These are phyloP conservation scores for Cutaneotrichosporon sp. DNA, from an alignment of 1,284 basidiomycete genomes.

Conservation along the genomic window DNA sequence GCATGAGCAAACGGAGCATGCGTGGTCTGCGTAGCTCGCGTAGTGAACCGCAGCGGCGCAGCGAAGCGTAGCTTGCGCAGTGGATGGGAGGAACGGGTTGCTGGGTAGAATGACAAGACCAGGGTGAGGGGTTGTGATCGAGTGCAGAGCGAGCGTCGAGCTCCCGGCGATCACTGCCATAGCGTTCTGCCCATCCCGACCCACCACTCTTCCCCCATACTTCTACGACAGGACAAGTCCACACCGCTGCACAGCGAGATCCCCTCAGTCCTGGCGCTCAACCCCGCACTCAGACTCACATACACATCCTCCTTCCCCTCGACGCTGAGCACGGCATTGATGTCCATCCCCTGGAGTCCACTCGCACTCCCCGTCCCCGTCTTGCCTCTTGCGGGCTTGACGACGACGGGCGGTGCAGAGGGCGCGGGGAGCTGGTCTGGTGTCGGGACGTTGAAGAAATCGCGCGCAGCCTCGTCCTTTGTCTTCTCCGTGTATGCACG, in stretches of 20 bases:
- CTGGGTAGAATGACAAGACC: too few relatives aligned
- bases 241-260: too few relatives aligned
- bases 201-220: too few relatives aligned
- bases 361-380: conserved; percentile 14
- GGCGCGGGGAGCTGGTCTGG: conserved; percentile 41
- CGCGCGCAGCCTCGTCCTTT: conserved; percentile 74
- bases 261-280: too few relatives aligned
- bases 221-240: too few relatives aligned
- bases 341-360: conserved; percentile 66
- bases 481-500: conserved; percentile 87
- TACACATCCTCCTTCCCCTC: conserved; percentile 86
- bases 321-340: conserved; percentile 82
- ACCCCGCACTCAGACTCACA: conserved; percentile 60
- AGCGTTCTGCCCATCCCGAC: too few relatives aligned
- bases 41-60: not conserved
- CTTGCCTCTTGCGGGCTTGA: conserved; percentile 30
- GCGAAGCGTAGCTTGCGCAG: not conserved
- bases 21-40: not conserved
- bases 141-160: too few relatives aligned
- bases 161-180: too few relatives aligned
- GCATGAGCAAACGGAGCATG: not conserved
- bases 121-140: too few relatives aligned
- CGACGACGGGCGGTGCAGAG: conserved; percentile 35
- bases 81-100: too few relatives aligned
- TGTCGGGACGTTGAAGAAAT: conserved; percentile 77